Conservation (phyloP, 257 asterid species). For the Ilex asprella region DNA sequence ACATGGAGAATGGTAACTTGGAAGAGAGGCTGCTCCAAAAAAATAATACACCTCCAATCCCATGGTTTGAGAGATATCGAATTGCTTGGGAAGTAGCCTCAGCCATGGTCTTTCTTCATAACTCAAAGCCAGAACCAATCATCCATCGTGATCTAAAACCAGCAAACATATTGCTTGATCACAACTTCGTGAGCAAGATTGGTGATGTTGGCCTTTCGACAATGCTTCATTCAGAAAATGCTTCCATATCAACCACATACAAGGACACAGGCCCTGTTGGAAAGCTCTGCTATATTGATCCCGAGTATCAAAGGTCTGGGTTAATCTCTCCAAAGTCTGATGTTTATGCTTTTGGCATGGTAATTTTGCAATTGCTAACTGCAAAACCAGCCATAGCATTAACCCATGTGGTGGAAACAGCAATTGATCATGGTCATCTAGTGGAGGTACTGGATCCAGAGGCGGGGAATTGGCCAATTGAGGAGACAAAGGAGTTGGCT, state of each 20-base stretch:
- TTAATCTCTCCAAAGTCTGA: constrained; percentile 57
- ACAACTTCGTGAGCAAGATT: constrained; percentile 66
- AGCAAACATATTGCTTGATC: constrained; percentile 81
- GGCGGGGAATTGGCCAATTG: constrained; percentile 68
- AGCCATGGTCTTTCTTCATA: constrained; percentile 75
- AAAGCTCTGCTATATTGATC: constrained; percentile 76
- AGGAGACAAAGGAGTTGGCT: constrained; percentile 53
- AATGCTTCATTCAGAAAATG: constrained; percentile 36
- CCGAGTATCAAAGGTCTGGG: constrained; percentile 89
- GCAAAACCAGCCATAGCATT: constrained; percentile 67
- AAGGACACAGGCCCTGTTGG: constrained; percentile 58
- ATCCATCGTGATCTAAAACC: constrained; percentile 93
- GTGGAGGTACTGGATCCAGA: constrained; percentile 43
- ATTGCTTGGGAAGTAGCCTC: constrained; percentile 93
- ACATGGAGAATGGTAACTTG: constrained; percentile 85
- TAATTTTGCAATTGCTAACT: constrained; percentile 67
- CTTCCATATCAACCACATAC: constrained; percentile 21
- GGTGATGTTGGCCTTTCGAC: constrained; percentile 85
- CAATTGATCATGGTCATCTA: constrained; percentile 33
- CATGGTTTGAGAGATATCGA: constrained; percentile 69
- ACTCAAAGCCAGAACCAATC: constrained; percentile 57
- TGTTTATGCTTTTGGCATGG: constrained; percentile 73
- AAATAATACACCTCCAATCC: constrained; percentile 50
- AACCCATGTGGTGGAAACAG: constrained; percentile 53
- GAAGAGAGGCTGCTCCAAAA: constrained; percentile 57